Percentiles rank a stretch among this genome's conserved stretches.
These are phyloP conservation scores for Iberis pinnata DNA, from an alignment of 345 rosid genomes.

Conservation along the genomic window DNA sequence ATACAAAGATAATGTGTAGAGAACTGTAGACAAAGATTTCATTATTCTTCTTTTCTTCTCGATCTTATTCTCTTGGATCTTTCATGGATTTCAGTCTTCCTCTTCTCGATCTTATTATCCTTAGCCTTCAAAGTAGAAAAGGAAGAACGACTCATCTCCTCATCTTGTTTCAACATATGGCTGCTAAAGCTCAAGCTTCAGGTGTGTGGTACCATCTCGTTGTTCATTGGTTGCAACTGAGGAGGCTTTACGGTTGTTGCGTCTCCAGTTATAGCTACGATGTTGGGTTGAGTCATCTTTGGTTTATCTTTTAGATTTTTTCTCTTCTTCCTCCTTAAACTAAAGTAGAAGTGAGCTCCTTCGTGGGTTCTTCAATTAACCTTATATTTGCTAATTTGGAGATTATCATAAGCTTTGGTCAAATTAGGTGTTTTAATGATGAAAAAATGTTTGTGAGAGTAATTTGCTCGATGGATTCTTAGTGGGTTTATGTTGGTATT, in stretches of 20 bases:
- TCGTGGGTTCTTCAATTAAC: constrained; percentile 20
- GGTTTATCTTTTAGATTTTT: constrained; percentile 19
- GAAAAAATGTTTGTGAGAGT: constrained; percentile 13
- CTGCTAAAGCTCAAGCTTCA: constrained; percentile 80
- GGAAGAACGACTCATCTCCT: constrained; percentile 87
- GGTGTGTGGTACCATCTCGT: constrained; percentile 35
- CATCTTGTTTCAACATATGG: constrained; percentile 85
- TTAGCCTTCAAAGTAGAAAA: constrained; percentile 84
- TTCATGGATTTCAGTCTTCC: constrained; percentile 73
- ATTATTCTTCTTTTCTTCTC: constrained; percentile 83
- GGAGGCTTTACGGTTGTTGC: constrained; percentile 31
- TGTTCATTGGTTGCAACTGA: constrained; percentile 38
- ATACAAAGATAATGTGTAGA: no score
- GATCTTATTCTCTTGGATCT: constrained; percentile 76
- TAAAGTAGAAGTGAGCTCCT: constrained; percentile 29
- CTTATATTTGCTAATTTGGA: constrained; percentile 30
- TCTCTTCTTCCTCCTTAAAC: constrained; percentile 22
- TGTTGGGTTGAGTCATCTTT: constrained; percentile 37
- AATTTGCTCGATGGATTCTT: constrained; percentile 18
- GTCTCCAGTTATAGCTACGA: constrained; percentile 39
- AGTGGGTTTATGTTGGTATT: constrained; percentile 24
- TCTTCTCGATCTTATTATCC: constrained; percentile 94
- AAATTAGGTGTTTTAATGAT: constrained; percentile 27
- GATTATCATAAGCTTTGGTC: constrained; percentile 4
- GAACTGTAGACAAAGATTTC: no score